Evolutionary conservation across 1,284 basidiomycete species (phyloP).

Genomic region (Apiotrichum sp.): DNA sequence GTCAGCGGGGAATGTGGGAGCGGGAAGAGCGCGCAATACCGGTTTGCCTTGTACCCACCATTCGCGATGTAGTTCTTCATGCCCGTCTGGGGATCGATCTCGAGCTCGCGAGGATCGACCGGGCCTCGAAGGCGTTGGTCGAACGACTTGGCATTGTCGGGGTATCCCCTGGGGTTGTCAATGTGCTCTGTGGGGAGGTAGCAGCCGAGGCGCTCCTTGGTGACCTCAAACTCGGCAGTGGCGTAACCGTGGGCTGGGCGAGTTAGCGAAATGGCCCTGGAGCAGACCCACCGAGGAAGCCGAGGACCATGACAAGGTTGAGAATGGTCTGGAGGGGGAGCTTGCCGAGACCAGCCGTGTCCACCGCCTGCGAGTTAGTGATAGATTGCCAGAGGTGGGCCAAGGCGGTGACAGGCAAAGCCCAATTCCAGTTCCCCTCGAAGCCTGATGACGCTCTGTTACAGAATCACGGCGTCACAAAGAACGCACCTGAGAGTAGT

Average conservation of each 20-base stretch:
- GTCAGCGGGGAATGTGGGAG: slow-evolving; percentile 11
- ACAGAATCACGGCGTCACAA: too few relatives aligned
- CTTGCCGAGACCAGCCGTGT: slow-evolving; percentile 74
- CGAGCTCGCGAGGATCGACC: slow-evolving; percentile 68
- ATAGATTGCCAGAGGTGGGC: background rate
- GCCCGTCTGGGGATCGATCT: slow-evolving; percentile 76
- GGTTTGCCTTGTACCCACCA: slow-evolving; percentile 44
- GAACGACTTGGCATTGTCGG: slow-evolving; percentile 70
- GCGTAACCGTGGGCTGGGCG: slow-evolving; percentile 18
- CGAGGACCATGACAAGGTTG: slow-evolving; percentile 81
- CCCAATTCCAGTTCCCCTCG: too few relatives aligned
- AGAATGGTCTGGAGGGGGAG: slow-evolving; percentile 66
- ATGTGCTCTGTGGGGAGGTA: slow-evolving; percentile 89
- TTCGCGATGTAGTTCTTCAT: slow-evolving; percentile 98
- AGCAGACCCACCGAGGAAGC: slow-evolving; percentile 51
- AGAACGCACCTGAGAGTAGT: slow-evolving; percentile 55
- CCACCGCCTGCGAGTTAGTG: slow-evolving; percentile 58
- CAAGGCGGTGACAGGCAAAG: too few relatives aligned
- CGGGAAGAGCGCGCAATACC: too few relatives aligned
- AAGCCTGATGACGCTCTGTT: too few relatives aligned
- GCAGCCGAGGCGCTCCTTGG: slow-evolving; percentile 72
- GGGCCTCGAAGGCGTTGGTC: slow-evolving; percentile 72
- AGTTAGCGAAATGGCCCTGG: background rate
- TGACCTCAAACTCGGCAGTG: slow-evolving; percentile 77
- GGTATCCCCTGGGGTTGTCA: slow-evolving; percentile 74